phyloP scores from a whole-genome alignment of 169 alveolate genomes.

The Ichthyophthirius multifiliis region DNA sequence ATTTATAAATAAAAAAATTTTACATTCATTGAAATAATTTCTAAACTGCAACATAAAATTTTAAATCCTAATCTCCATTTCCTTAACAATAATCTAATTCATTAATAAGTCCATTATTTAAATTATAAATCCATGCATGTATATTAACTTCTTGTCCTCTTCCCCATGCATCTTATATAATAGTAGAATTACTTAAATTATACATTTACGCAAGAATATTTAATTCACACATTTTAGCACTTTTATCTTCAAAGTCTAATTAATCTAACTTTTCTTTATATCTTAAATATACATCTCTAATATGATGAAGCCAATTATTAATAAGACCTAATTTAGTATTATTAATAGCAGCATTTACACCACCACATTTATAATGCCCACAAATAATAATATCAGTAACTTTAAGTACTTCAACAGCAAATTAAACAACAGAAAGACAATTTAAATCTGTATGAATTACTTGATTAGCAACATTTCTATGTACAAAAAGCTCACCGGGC shows the following conservation, averaged over 20 bases:
- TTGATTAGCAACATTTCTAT: slow-evolving; percentile 14
- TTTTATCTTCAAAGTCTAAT: not conserved
- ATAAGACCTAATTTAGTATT: not conserved
- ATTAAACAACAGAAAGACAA: not conserved
- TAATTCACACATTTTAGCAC: not conserved
- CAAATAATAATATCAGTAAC: not conserved
- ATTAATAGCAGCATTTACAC: not conserved
- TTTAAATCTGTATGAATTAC: not conserved
- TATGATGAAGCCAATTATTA: slow-evolving; percentile 5
- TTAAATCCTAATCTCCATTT: no score
- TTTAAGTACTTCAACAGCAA: slow-evolving; percentile 6
- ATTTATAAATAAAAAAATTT: no score
- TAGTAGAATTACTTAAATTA: not conserved
- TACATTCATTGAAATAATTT: no score
- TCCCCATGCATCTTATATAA: not conserved
- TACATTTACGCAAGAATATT: not conserved
- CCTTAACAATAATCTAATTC: not conserved
- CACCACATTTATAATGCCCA: slow-evolving; percentile 8
- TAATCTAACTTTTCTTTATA: not conserved
- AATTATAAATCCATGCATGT: not conserved
- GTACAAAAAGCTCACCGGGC: slow-evolving; percentile 10
- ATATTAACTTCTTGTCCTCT: not conserved
- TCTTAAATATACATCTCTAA: not conserved
- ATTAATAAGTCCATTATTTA: not conserved
- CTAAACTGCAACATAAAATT: no score